Evolutionary conservation across 164 flowering plant species (phyloP).

Genomic region (Annona cherimola): DNA sequence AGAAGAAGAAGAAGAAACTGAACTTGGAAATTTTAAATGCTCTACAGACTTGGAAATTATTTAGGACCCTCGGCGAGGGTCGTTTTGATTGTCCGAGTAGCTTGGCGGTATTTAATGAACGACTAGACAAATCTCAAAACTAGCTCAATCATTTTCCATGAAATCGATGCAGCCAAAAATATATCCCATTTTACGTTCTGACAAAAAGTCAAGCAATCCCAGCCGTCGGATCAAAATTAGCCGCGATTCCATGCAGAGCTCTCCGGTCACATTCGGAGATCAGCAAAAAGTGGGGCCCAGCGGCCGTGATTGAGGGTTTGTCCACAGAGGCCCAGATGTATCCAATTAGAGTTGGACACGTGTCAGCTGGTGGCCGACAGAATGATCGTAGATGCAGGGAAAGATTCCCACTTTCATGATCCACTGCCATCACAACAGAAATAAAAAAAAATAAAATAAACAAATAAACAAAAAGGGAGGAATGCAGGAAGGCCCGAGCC

Average conservation of each 20-base stretch:
- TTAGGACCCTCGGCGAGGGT: too few species aligned
- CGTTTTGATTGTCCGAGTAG: neutral
- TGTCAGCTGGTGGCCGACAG: slow-evolving; percentile 16
- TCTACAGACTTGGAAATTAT: too few species aligned
- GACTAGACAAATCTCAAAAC: neutral
- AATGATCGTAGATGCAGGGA: slow-evolving; percentile 4
- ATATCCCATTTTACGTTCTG: too few species aligned
- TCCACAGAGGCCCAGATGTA: neutral
- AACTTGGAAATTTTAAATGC: too few species aligned
- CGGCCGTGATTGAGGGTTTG: neutral
- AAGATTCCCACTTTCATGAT: slow-evolving; percentile 6
- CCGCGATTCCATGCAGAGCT: neutral
- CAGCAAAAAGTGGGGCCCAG: neutral
- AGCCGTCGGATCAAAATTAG: neutral
- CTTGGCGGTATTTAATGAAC: neutral
- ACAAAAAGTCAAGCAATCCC: neutral
- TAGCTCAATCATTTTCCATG: neutral
- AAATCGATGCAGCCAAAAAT: too few species aligned
- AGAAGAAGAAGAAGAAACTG: too few species aligned
- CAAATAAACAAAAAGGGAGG: too few species aligned
- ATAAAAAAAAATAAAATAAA: too few species aligned
- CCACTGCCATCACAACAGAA: neutral
- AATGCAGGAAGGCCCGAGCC: too few species aligned
- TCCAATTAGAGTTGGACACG: neutral
- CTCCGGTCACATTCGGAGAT: neutral